Conservation (phyloP, 148 eudicot species). For the Tetragonia tetragonoides region DNA sequence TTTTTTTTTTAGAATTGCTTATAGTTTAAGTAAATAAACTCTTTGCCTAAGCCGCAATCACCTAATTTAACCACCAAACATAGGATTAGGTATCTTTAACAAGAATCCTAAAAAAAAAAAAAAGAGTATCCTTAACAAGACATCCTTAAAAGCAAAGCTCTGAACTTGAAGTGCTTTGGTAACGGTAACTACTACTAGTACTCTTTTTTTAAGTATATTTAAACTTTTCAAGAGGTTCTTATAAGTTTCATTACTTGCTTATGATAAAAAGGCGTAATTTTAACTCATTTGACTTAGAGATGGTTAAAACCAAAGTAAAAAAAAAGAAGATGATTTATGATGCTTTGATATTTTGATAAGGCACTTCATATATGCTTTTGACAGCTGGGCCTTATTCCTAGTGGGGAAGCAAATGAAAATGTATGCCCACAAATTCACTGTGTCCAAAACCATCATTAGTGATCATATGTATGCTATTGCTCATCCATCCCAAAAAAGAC, state of each 20-base stretch:
- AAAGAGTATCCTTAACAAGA: constrained; percentile 9
- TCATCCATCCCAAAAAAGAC: constrained; percentile 10
- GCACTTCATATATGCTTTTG: background rate
- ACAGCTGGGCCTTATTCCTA: constrained; percentile 6
- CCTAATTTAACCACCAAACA: constrained; percentile 21
- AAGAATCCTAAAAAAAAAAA: background rate
- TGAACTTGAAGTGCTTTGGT: constrained; percentile 20
- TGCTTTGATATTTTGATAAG: background rate
- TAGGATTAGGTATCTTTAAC: constrained; percentile 12
- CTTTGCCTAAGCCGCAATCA: background rate
- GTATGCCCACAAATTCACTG: constrained; percentile 4
- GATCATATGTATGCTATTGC: constrained; percentile 24
- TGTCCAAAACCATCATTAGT: constrained; percentile 18
- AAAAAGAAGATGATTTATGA: background rate
- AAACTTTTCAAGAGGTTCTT: background rate
- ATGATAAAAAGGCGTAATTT: background rate
- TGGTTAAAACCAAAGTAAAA: background rate
- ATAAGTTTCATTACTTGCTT: background rate
- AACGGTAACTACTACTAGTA: background rate
- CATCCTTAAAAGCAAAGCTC: constrained; percentile 28
- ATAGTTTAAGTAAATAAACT: constrained; percentile 14
- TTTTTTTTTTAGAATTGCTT: constrained; percentile 15
- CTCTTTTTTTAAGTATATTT: too few relatives aligned
- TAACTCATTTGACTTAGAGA: background rate
- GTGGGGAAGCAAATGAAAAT: background rate